phyloP scores from a whole-genome alignment of 331 rosid species.

The Arachis monticola region DNA sequence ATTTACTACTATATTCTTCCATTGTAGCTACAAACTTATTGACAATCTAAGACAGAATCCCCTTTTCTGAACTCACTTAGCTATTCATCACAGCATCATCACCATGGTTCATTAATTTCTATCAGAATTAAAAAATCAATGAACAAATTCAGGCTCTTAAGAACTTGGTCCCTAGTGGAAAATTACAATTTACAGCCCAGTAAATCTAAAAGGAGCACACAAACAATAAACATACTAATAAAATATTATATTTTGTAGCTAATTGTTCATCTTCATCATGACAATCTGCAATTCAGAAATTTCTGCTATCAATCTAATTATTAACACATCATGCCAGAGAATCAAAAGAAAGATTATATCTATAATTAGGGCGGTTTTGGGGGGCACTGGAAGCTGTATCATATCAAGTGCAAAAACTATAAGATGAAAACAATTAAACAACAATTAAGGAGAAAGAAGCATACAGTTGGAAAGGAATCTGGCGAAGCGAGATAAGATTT shows the following conservation, averaged over 20 bases:
- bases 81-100: neutral
- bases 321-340: too few species aligned
- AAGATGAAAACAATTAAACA: neutral
- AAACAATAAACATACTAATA: neutral
- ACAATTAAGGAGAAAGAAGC: slow-evolving; percentile 4
- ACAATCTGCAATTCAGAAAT: slow-evolving; percentile 1
- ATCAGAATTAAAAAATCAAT: neutral
- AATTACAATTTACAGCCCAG: neutral
- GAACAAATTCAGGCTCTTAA: neutral
- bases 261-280: neutral
- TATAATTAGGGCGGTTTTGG: neutral
- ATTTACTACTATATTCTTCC: neutral
- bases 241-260: neutral
- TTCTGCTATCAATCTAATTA: neutral
- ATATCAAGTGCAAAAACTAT: neutral
- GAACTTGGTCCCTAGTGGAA: slow-evolving; percentile 5
- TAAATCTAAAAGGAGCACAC: neutral
- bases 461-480: slow-evolving; percentile 46
- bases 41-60: slow-evolving; percentile 6
- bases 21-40: slow-evolving; percentile 3
- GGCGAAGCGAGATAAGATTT: slow-evolving; percentile 42
- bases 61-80: neutral
- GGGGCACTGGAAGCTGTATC: neutral
- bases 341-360: neutral
- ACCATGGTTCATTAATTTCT: neutral